Conservation (phyloP, 306 rosid species). For the Elaeagnus macrophylla region DNA sequence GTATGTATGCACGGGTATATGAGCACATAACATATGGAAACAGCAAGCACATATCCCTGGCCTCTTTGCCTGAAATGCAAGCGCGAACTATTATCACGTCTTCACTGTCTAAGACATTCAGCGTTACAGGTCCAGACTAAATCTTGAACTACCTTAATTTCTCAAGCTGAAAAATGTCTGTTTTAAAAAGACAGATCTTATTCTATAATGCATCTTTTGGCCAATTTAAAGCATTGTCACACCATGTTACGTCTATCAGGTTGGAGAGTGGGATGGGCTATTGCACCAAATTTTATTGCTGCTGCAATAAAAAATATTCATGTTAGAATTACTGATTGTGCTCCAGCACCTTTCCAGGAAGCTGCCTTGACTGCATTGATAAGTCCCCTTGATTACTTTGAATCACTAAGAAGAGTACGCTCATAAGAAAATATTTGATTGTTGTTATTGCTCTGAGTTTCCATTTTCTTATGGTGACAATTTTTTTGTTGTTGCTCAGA, state of each 20-base stretch:
- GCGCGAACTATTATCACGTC: conserved; percentile 73
- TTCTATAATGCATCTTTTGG: not conserved
- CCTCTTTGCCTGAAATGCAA: conserved; percentile 72
- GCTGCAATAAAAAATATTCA: conserved; percentile 79
- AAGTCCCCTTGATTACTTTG: conserved; percentile 59
- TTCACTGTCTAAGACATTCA: conserved; percentile 68
- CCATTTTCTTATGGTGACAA: not conserved
- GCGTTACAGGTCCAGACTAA: conserved; percentile 52
- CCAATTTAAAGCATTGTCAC: conserved; percentile 1
- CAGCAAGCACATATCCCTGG: conserved; percentile 64
- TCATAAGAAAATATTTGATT: not conserved
- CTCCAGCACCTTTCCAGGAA: conserved; percentile 92
- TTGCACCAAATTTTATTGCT: conserved; percentile 65
- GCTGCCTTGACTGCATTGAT: conserved; percentile 74
- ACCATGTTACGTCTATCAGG: conserved; percentile 36
- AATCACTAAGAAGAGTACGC: conserved; percentile 50
- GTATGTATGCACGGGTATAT: conserved; percentile 45
- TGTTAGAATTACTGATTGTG: conserved; percentile 49
- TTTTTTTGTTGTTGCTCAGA: conserved; percentile 34
- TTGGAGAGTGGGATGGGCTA: conserved; percentile 96
- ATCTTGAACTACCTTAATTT: not conserved
- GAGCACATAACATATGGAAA: conserved; percentile 56
- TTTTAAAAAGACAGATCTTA: too few species aligned
- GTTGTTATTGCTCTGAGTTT: too few species aligned
- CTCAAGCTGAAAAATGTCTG: not conserved